Evolutionary conservation across 164 flowering plant genomes (phyloP).

Genomic region (Magnolia sinica): DNA sequence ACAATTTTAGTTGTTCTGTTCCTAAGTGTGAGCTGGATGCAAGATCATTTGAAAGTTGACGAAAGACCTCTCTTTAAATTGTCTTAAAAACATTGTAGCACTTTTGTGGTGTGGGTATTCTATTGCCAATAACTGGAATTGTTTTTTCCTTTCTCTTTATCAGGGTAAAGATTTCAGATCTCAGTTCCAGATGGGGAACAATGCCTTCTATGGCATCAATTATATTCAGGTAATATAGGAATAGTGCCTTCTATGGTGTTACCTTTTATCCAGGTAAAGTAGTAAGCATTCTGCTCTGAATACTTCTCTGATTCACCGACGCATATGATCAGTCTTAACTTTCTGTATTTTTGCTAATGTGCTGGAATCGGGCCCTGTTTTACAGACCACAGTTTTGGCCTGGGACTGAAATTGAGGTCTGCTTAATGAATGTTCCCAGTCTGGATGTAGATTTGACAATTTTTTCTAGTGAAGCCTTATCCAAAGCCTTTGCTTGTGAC

Average conservation of each 20-base stretch:
- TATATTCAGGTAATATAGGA: constrained; percentile 74
- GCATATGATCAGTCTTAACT: background rate
- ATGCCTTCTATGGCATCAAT: constrained; percentile 75
- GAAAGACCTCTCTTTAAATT: background rate
- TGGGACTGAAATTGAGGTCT: background rate
- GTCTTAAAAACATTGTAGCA: background rate
- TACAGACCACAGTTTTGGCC: background rate
- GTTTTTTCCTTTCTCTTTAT: constrained; percentile 4
- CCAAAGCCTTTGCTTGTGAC: background rate
- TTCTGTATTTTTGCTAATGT: background rate
- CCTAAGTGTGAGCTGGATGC: background rate
- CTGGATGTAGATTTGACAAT: background rate
- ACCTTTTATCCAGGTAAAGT: background rate
- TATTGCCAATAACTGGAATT: background rate
- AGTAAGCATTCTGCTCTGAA: background rate
- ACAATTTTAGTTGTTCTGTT: background rate
- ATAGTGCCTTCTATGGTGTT: background rate
- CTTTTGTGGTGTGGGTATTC: background rate
- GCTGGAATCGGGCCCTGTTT: background rate
- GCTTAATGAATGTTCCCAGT: background rate
- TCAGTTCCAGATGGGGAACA: constrained; percentile 83
- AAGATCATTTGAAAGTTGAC: background rate
- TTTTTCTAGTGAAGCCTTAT: background rate
- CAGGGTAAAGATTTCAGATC: constrained; percentile 85
- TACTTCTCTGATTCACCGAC: background rate